Percentiles rank a stretch among this genome's conserved stretches.
Evolutionary conservation across 1,284 basidiomycete species (phyloP).

Genomic region (Phylloboletellus chloephorus): DNA sequence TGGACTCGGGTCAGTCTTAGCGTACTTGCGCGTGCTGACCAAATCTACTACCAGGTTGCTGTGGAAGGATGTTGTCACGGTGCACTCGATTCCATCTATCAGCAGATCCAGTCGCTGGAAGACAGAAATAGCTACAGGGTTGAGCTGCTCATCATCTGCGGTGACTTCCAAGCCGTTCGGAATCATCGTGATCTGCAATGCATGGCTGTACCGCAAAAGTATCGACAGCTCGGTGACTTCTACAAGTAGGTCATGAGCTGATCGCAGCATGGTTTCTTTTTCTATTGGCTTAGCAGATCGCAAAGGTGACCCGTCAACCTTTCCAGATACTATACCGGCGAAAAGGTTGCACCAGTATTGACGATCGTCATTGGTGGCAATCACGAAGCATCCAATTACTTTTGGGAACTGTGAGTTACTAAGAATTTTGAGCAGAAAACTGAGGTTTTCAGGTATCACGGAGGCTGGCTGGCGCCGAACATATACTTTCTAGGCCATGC

Average conservation of each 20-base stretch:
- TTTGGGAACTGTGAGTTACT: conserved; percentile 87
- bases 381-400: conserved; percentile 95
- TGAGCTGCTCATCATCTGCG: conserved; percentile 86
- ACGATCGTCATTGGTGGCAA: conserved; percentile 98
- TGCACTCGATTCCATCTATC: conserved; percentile 81
- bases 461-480: conserved; percentile 94
- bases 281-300: not conserved
- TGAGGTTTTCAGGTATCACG: conserved; percentile 64
- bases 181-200: conserved; percentile 84
- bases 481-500: conserved; percentile 96
- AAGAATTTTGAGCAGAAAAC: not conserved
- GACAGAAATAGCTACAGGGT: conserved; percentile 58
- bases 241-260: conserved; percentile 50
- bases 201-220: conserved; percentile 91
- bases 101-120: conserved; percentile 66
- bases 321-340: conserved; percentile 79
- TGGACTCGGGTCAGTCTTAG: conserved; percentile 3
- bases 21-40: conserved; percentile 1
- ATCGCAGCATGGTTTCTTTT: not conserved
- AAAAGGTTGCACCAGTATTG: conserved; percentile 76
- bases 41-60: conserved; percentile 55
- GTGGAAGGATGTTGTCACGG: conserved; percentile 97
- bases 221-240: conserved; percentile 80
- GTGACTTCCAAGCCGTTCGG: conserved; percentile 93
- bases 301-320: conserved; percentile 2